phyloP scores from a whole-genome alignment of 2,329 filamentous ascomycete species.

The Apiospora kogelbergensis region DNA sequence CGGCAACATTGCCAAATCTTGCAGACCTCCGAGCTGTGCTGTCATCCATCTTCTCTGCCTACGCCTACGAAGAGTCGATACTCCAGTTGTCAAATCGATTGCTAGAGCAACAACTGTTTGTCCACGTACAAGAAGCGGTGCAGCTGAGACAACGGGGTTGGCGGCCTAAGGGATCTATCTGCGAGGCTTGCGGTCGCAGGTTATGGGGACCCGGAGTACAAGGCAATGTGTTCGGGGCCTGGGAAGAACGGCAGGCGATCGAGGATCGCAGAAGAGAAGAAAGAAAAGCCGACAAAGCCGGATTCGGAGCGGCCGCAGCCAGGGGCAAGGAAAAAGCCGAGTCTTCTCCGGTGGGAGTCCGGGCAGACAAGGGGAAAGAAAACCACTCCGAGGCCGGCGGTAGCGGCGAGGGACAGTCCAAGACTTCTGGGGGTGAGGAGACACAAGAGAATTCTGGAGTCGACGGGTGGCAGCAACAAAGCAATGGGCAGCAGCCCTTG shows the following conservation, averaged over 20 bases:
- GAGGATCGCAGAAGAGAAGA: constrained; percentile 48
- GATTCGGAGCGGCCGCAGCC: constrained; percentile 22
- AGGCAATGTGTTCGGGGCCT: constrained; percentile 74
- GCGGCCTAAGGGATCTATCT: constrained; percentile 82
- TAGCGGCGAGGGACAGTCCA: constrained; percentile 24
- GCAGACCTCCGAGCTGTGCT: constrained; percentile 85
- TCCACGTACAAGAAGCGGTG: constrained; percentile 74
- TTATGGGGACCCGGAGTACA: constrained; percentile 89
- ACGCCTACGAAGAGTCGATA: constrained; percentile 91
- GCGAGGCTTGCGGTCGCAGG: constrained; percentile 79
- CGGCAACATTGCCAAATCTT: constrained; percentile 78
- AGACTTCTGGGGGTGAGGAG: constrained; percentile 28
- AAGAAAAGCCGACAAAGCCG: constrained; percentile 38
- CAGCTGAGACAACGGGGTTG: constrained; percentile 80
- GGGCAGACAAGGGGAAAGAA: constrained; percentile 34
- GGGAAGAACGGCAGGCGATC: constrained; percentile 63
- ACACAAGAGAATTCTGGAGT: neutral
- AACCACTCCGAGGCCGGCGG: constrained; percentile 37
- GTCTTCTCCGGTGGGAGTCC: constrained; percentile 17
- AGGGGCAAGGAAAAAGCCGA: constrained; percentile 38
- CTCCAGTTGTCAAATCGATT: constrained; percentile 82
- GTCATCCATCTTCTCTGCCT: constrained; percentile 88
- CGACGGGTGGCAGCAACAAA: neutral
- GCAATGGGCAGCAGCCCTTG: constrained; percentile 42
- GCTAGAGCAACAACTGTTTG: constrained; percentile 85